Evolutionary conservation across 2,329 filamentous ascomycete species (phyloP).

Genomic region (Scortechinia acanthostroma): DNA sequence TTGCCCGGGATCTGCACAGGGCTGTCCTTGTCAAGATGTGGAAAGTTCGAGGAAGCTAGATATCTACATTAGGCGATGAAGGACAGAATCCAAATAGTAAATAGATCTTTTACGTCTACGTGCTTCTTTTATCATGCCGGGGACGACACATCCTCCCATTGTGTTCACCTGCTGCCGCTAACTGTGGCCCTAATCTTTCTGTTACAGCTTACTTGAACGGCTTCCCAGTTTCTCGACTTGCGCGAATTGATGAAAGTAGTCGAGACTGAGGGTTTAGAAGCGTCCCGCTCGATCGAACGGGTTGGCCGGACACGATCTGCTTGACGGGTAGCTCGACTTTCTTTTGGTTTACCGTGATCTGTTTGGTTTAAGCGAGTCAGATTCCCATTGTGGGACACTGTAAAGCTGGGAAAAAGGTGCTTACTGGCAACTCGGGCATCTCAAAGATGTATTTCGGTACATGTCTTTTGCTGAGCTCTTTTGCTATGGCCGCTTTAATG

Average conservation of each 20-base stretch:
- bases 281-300: slow-evolving; percentile 53
- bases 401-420: slow-evolving; percentile 20
- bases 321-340: neutral
- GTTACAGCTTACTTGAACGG: slow-evolving; percentile 27
- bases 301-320: neutral
- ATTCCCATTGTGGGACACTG: neutral
- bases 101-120: too few species aligned
- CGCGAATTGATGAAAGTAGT: slow-evolving; percentile 54
- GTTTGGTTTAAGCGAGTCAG: too few species aligned
- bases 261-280: slow-evolving; percentile 47
- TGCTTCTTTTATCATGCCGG: too few species aligned
- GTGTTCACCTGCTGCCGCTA: neutral
- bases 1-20: too few species aligned
- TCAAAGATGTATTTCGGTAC: slow-evolving; percentile 75
- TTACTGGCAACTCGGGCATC: slow-evolving; percentile 72
- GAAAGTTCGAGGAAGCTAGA: too few species aligned
- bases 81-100: too few species aligned
- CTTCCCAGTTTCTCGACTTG: slow-evolving; percentile 41
- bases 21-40: too few species aligned
- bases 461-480: slow-evolving; percentile 65
- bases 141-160: neutral
- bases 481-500: slow-evolving; percentile 58
- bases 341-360: slow-evolving; percentile 17
- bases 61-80: too few species aligned
- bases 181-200: neutral